Percentiles rank a stretch among this genome's conserved stretches.
Evolutionary conservation across 495 filamentous ascomycete species (phyloP).

Genomic region (Talaromyces stipitatus): DNA sequence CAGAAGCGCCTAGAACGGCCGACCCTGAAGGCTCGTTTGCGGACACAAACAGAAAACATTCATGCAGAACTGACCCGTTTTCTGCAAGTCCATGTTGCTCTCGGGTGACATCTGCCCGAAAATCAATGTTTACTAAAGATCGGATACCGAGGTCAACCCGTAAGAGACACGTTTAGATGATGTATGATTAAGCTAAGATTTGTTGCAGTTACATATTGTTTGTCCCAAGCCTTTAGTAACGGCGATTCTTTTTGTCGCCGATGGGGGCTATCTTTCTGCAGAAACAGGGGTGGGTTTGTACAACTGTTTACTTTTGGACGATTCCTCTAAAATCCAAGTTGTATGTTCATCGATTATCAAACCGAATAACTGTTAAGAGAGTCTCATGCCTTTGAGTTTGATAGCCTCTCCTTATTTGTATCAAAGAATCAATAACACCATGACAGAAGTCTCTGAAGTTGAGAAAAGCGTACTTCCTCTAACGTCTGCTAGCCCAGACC

Average conservation of each 20-base stretch:
- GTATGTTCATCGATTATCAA: no score
- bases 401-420: no score
- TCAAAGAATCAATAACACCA: neutral
- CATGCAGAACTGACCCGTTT: neutral
- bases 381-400: no score
- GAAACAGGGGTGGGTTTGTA: neutral
- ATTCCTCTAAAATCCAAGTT: no score
- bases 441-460: neutral
- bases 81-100: neutral
- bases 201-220: neutral
- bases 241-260: neutral
- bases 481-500: neutral
- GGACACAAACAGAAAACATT: neutral
- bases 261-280: no score
- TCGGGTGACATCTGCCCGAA: neutral
- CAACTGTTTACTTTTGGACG: neutral
- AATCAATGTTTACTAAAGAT: neutral
- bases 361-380: no score
- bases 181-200: neutral
- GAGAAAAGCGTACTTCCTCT: neutral
- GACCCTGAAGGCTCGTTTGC: neutral
- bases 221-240: no score
- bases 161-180: neutral
- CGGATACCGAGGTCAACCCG: no score
- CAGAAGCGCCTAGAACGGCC: neutral